A percentile compares a stretch with the other conserved stretches of the same genome.
Conservation (phyloP, 164 flowering plant species). For the Platanus orientalis region DNA sequence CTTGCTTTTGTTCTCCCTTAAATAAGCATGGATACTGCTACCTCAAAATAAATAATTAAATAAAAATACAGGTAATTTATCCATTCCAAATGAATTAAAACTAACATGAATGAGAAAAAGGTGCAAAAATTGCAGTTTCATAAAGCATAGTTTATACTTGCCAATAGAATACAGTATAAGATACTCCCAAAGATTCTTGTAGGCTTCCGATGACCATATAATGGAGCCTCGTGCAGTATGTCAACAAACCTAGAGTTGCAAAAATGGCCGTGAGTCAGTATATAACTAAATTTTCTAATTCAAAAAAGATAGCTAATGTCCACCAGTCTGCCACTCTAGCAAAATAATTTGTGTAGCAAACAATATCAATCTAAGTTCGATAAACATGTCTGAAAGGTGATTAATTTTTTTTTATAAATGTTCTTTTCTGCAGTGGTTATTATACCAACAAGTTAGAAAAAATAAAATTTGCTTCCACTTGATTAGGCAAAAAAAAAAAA, state of each 20-base stretch:
- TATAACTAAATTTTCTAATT: neutral
- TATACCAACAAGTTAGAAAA: too few species aligned
- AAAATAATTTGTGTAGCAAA: too few species aligned
- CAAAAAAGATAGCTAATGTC: neutral
- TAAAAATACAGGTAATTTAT: neutral
- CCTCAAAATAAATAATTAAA: too few species aligned
- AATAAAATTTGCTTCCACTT: too few species aligned
- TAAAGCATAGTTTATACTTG: conserved; percentile 36
- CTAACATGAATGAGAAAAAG: neutral
- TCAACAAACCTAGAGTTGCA: conserved; percentile 64
- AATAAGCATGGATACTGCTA: too few species aligned
- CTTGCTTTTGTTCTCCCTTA: neutral
- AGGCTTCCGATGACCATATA: conserved; percentile 72
- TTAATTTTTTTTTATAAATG: neutral
- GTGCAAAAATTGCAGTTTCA: neutral
- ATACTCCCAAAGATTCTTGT: conserved; percentile 60
- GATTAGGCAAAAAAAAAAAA: too few species aligned
- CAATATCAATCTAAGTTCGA: too few species aligned
- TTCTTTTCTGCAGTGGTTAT: too few species aligned
- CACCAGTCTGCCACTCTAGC: neutral
- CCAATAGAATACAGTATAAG: conserved; percentile 66
- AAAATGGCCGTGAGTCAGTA: conserved; percentile 3
- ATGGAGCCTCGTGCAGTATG: conserved; percentile 83
- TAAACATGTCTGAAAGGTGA: too few species aligned
- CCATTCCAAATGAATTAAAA: neutral